Base-by-base conservation (phyloP, 1,139 yeast genomes). In the Zygosaccharomyces sapae region DNA sequence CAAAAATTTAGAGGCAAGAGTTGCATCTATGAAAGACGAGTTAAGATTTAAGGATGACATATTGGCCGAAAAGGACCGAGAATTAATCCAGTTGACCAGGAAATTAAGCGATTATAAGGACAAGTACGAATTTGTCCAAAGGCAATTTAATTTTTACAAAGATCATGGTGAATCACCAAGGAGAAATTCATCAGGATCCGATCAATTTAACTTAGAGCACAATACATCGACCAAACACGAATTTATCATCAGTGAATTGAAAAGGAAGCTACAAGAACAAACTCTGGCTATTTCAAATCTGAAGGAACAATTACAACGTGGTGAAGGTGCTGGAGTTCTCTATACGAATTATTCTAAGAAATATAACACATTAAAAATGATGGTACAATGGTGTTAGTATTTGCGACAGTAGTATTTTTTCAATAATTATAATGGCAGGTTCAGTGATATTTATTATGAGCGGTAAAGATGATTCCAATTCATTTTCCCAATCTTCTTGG, bases 221-320 rank as follows among this genome's bases (percentile, higher is more conserved):
- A 30, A 41, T 51, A 33, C 35, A 19, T 49, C 53, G 16, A 52
- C 59, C 6, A 57, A 59, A 27, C 59, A 61, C 33, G 66, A 64
- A 27, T 55, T 62, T 22, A 55, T 65, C 8, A 50, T 62, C 9
- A 51, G 55, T 13, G 67, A 63, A 44, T 53, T 63, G 42, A 58
- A 48, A 36, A 52, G 57, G 38, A 64, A 61, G 41, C 44, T 62
- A 22, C 53, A 50, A 31, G 66, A 62, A 35, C 68, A 64, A 48
- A 47, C 56, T 20, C 48, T 54, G 25, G 46, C 58, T 20, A 63
- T 64, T 10, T 38, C 45, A 16, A 45, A 51, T 4, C 50, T 63
- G 31, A 52, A 52, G 38, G 55, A 55, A 27, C 51, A 46, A 36
- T 43, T 38, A 41, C 43, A 34, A 38, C 41, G 33, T 33, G 34